Conservation (phyloP, 495 filamentous ascomycete genomes). For the Neurospora sp. region DNA sequence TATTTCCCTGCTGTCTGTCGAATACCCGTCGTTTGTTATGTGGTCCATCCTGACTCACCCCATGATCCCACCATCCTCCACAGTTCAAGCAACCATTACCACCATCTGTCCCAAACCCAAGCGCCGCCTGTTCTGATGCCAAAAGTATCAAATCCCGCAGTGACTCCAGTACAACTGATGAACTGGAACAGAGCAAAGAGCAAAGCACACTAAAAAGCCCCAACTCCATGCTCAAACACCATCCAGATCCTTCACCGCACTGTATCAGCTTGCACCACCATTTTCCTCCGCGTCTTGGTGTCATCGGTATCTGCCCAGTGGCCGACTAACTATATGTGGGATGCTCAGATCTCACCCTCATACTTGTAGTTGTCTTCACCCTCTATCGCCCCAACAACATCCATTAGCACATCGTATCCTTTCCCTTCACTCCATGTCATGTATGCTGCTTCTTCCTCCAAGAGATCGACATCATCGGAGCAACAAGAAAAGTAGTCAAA, state of each 20-base stretch:
- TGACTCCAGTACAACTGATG: not conserved
- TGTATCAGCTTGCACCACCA: not conserved
- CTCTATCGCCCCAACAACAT: not conserved
- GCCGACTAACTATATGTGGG: not conserved
- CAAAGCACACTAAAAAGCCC: not conserved
- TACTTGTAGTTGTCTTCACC: not conserved
- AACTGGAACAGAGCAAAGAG: not conserved
- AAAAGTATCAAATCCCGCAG: not conserved
- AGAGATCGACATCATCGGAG: not conserved
- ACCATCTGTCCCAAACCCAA: not conserved
- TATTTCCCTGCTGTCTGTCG: not conserved
- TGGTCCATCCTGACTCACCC: not conserved
- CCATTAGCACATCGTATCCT: not conserved
- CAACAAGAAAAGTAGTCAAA: slow-evolving; percentile 9
- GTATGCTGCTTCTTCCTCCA: too few species aligned
- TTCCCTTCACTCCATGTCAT: not conserved
- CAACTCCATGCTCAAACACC: not conserved
- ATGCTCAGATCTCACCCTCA: not conserved
- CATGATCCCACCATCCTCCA: not conserved
- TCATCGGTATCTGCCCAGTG: not conserved
- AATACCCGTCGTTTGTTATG: not conserved
- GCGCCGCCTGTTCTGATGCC: not conserved
- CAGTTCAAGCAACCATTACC: not conserved
- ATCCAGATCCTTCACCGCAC: not conserved
- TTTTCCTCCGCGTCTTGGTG: not conserved